Conservation (phyloP, 106 monocot species). For the Allium sativum region DNA sequence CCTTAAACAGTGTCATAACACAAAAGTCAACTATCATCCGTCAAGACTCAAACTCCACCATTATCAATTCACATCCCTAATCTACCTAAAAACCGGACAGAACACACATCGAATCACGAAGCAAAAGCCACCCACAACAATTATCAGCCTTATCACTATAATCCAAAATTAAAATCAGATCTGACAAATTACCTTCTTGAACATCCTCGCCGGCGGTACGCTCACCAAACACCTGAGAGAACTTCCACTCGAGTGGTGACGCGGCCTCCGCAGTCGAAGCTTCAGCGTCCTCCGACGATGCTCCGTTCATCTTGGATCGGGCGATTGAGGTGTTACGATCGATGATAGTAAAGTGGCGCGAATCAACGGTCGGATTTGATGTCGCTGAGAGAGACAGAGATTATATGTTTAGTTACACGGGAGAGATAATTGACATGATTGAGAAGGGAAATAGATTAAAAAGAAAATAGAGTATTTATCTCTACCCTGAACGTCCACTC, state of each 20-base stretch:
- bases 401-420: too few species aligned
- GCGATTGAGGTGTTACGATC: too few species aligned
- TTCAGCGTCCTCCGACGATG: constrained; percentile 26
- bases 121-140: background rate
- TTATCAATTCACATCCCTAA: constrained; percentile 3
- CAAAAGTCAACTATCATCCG: too few species aligned
- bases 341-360: too few species aligned
- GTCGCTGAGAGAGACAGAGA: too few species aligned
- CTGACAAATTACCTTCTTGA: constrained; percentile 63
- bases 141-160: background rate
- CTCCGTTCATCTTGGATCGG: constrained; percentile 36
- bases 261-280: constrained; percentile 15
- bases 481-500: too few species aligned
- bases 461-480: too few species aligned
- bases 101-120: background rate
- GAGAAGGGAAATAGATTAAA: too few species aligned
- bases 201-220: constrained; percentile 84
- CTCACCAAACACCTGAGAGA: constrained; percentile 96
- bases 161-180: background rate
- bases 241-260: constrained; percentile 77
- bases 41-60: background rate
- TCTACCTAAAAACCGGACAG: background rate
- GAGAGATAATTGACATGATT: too few species aligned
- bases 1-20: too few species aligned
- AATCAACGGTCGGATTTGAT: too few species aligned